A percentile compares a stretch with the other conserved stretches of the same genome.
phyloP scores from a whole-genome alignment of 208 protist species.

The Trypanosoma conorhini region DNA sequence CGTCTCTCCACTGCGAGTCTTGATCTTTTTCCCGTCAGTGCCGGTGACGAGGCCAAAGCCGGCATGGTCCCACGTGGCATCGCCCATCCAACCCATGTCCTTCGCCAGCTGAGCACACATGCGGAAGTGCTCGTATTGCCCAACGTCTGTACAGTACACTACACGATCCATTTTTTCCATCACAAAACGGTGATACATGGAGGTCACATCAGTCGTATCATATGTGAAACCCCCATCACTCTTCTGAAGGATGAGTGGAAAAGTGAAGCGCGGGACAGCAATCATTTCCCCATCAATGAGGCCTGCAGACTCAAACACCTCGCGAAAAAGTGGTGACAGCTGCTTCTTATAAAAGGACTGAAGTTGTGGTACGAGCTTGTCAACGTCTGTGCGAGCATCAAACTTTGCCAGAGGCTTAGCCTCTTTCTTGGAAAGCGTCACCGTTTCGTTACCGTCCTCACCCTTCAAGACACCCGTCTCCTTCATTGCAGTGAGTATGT shows the following conservation, averaged over 20 bases:
- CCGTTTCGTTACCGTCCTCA: conserved; percentile 70
- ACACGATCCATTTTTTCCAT: conserved; percentile 88
- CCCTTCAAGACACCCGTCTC: conserved; percentile 69
- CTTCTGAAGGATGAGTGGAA: conserved; percentile 95
- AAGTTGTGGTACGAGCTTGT: conserved; percentile 81
- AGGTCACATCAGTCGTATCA: conserved; percentile 94
- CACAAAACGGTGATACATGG: conserved; percentile 92
- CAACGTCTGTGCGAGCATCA: conserved; percentile 77
- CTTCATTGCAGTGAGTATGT: conserved; percentile 80
- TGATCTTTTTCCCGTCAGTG: conserved; percentile 95
- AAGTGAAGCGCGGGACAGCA: conserved; percentile 87
- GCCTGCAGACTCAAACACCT: conserved; percentile 72
- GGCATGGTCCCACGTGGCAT: conserved; percentile 89
- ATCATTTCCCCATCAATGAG: conserved; percentile 71
- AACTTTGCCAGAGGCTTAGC: conserved; percentile 85
- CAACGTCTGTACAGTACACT: conserved; percentile 96
- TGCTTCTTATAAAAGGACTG: conserved; percentile 73
- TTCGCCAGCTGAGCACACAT: conserved; percentile 87
- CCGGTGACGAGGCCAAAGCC: conserved; percentile 94
- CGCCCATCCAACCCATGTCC: conserved; percentile 89
- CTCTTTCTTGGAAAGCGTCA: conserved; percentile 89
- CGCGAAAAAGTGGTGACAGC: conserved; percentile 70
- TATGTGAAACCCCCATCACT: conserved; percentile 96
- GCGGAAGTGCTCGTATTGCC: conserved; percentile 95
- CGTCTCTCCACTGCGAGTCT: conserved; percentile 95